Conservation (phyloP, 2,329 filamentous ascomycete species). For the Dactylellina leptospora region DNA sequence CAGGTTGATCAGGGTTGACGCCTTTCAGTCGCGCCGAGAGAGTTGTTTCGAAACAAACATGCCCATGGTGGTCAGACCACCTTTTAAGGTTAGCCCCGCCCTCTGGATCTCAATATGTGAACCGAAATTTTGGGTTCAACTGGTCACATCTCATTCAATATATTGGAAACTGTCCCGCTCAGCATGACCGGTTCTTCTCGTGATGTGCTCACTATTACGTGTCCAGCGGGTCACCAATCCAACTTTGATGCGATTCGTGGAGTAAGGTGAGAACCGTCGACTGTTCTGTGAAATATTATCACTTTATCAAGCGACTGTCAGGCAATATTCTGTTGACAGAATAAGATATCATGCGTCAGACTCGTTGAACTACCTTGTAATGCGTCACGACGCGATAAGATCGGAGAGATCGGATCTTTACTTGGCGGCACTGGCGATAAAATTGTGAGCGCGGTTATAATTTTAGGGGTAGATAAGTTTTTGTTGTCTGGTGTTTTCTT, state of each 20-base stretch:
- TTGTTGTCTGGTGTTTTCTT: neutral
- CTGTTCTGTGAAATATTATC: conserved; percentile 13
- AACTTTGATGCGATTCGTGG: conserved; percentile 22
- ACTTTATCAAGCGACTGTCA: conserved; percentile 41
- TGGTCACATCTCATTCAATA: too few species aligned
- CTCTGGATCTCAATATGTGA: conserved; percentile 3
- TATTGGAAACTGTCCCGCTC: conserved; percentile 34
- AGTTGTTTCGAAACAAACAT: conserved; percentile 44
- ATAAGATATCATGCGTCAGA: conserved; percentile 5
- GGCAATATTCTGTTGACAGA: conserved; percentile 4
- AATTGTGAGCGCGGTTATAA: conserved; percentile 8
- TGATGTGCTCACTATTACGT: conserved; percentile 30
- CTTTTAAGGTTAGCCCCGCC: conserved; percentile 25
- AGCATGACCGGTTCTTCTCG: conserved; percentile 15
- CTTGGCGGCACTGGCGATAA: conserved; percentile 18
- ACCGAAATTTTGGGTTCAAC: too few species aligned
- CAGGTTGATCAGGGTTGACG: conserved; percentile 41
- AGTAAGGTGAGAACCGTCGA: neutral
- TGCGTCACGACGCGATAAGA: conserved; percentile 30
- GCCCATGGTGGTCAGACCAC: conserved; percentile 31
- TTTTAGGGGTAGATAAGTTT: conserved; percentile 3
- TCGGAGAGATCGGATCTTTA: conserved; percentile 42
- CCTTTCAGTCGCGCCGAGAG: conserved; percentile 16
- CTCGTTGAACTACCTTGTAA: neutral
- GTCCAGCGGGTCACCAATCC: conserved; percentile 10